Percentiles rank a stretch among this genome's conserved stretches.
Conservation (phyloP, 768 basidiomycete species). For the Naganishia randhawae region DNA sequence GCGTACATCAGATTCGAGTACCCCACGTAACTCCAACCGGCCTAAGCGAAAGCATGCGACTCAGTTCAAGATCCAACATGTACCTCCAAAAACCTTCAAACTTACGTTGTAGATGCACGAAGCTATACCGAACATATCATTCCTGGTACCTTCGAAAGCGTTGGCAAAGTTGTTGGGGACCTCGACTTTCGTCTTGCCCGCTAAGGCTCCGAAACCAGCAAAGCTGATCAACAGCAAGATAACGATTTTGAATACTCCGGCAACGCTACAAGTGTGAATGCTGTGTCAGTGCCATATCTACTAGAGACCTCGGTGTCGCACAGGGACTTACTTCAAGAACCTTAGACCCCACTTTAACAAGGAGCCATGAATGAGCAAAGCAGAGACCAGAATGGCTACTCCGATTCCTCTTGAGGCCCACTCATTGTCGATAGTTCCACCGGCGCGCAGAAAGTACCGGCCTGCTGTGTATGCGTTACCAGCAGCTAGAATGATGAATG, state of each 20-base stretch:
- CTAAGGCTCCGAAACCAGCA: conserved; percentile 61
- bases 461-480: conserved; percentile 32
- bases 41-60: background rate
- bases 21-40: conserved; percentile 24
- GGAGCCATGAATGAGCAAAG: conserved; percentile 31
- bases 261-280: conserved; percentile 47
- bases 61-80: too few species aligned
- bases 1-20: conserved; percentile 21
- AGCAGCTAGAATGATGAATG: conserved; percentile 15
- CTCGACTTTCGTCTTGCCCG: conserved; percentile 41
- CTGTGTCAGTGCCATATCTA: background rate
- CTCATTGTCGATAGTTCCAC: conserved; percentile 39
- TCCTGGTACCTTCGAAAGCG: conserved; percentile 22
- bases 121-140: conserved; percentile 21
- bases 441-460: conserved; percentile 30
- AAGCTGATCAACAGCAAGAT: conserved; percentile 57
- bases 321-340: conserved; percentile 23
- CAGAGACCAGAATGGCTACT: conserved; percentile 54
- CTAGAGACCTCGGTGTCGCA: background rate
- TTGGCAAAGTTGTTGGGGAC: conserved; percentile 25
- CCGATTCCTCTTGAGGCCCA: conserved; percentile 64
- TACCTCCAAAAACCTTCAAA: too few species aligned
- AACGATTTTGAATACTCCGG: conserved; percentile 59
- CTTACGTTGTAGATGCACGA: conserved; percentile 27
- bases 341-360: conserved; percentile 35